A percentile compares a stretch with the other conserved stretches of the same genome.
Conservation (phyloP, 495 filamentous ascomycete genomes). For the Aspergillus incahuasiensis region DNA sequence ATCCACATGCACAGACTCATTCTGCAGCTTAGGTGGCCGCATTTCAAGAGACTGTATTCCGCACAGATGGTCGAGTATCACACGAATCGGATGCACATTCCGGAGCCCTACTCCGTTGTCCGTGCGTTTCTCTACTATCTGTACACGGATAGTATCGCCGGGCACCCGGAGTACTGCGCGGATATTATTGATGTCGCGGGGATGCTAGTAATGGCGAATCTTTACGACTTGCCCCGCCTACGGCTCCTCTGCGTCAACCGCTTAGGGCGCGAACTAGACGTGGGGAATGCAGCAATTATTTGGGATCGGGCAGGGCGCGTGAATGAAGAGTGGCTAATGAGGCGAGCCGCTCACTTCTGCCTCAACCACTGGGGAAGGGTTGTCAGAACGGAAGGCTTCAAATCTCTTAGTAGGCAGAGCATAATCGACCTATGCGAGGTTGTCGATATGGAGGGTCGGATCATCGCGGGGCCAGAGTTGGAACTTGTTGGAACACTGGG, state of each 20-base stretch:
- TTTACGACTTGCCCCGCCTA: constrained; percentile 92
- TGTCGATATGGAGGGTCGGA: constrained; percentile 82
- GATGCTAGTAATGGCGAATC: constrained; percentile 94
- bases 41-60: constrained; percentile 85
- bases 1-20: constrained; percentile 92
- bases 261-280: constrained; percentile 81
- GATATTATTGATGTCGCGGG: constrained; percentile 84
- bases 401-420: constrained; percentile 66
- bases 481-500: constrained; percentile 70
- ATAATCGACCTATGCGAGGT: constrained; percentile 90
- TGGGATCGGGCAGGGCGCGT: constrained; percentile 92
- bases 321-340: constrained; percentile 87
- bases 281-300: constrained; percentile 89
- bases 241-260: constrained; percentile 85
- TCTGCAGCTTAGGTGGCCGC: constrained; percentile 90
- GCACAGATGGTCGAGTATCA: constrained; percentile 97
- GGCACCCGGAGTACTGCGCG: constrained; percentile 57
- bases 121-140: constrained; percentile 93
- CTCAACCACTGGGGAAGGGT: constrained; percentile 92
- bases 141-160: constrained; percentile 88
- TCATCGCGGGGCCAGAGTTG: constrained; percentile 77
- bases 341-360: constrained; percentile 81
- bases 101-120: constrained; percentile 91
- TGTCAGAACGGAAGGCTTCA: constrained; percentile 83
- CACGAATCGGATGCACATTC: constrained; percentile 93